Evolutionary conservation across 1,284 basidiomycete genomes (phyloP), one percentile per base, ranked within the genome.

Genomic region (Austroboletus novae-zelandiae): DNA sequence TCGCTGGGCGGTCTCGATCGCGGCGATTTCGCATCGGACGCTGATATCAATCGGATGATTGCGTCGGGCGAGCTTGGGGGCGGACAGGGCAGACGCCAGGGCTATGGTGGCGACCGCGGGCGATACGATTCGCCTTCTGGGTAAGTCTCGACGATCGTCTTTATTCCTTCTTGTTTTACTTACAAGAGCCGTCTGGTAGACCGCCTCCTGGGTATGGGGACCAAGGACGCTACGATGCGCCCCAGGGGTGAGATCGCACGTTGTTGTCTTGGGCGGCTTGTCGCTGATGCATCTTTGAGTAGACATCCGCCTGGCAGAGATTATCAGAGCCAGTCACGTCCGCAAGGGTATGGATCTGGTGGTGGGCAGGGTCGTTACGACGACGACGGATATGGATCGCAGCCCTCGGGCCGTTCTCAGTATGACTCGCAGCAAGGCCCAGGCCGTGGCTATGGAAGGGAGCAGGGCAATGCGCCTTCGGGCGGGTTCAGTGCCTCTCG

Each of bases 11-110:
- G 55, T 3, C 45, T 67, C 6, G 61, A 52, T 35, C 57, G 53
- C 0, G 51, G 45, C 18, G 67, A 65, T 62, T 65, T 65, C 40
- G 61, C 59, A 47, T 59, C 63, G 39, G 63, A 65, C 50, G 61
- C 40, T 5, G 65, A 68, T 2, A 54, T 65, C 32, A 18, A 52
- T 4, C 50, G 52, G 43, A 57, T 69, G 57, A 39, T 69, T 34
- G 0, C 39, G 2, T 9, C 50, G 4, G 65, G 63, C 2, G 45
- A 46, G 40, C 54, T 65, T 14, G 9, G 18, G 8, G 23, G 13
- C 23, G 9, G 39, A 6, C 31, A 14, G 11, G 32, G 41, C 1
- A 47, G 37, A 9, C 41, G 14, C 2, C 31, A 40, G 3, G 43
- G 35, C 9, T 35, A 43, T 20, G 51, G 36, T 5, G 39, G 34